Conservation (phyloP, 257 asterid species). For the Paulownia fortunei region DNA sequence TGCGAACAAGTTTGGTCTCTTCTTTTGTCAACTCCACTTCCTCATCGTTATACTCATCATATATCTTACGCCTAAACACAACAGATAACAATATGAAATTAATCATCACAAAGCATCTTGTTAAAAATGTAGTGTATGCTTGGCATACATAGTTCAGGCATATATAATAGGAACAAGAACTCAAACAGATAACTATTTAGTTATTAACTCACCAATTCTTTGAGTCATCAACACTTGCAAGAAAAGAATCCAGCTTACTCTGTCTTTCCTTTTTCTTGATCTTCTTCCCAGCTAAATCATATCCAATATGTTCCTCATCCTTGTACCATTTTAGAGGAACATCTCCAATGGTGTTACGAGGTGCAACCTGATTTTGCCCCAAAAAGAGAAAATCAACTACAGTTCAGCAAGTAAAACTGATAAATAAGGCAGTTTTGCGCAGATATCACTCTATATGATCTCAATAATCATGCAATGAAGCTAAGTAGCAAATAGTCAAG, state of each 20-base stretch:
- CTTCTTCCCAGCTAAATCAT: constrained; percentile 86
- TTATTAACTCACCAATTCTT: constrained; percentile 69
- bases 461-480: not conserved
- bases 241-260: constrained; percentile 78
- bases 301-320: constrained; percentile 97
- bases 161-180: not conserved
- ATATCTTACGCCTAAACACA: constrained; percentile 77
- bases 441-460: not conserved
- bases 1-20: constrained; percentile 63
- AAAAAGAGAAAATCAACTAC: constrained; percentile 23
- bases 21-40: constrained; percentile 84
- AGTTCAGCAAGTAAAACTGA: constrained; percentile 19
- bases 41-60: constrained; percentile 89
- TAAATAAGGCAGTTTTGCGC: not conserved
- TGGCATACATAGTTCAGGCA: not conserved
- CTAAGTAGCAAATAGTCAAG: not conserved
- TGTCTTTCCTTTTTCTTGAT: constrained; percentile 86
- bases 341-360: constrained; percentile 90
- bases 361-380: constrained; percentile 64
- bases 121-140: not conserved
- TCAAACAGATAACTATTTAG: constrained; percentile 13
- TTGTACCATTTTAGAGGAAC: constrained; percentile 90
- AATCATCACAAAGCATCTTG: constrained; percentile 30
- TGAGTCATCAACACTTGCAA: constrained; percentile 79
- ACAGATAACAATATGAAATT: constrained; percentile 1